These are phyloP conservation scores for Kwoniella dejecticola DNA, from an alignment of 768 basidiomycete species.

Conservation along the genomic window DNA sequence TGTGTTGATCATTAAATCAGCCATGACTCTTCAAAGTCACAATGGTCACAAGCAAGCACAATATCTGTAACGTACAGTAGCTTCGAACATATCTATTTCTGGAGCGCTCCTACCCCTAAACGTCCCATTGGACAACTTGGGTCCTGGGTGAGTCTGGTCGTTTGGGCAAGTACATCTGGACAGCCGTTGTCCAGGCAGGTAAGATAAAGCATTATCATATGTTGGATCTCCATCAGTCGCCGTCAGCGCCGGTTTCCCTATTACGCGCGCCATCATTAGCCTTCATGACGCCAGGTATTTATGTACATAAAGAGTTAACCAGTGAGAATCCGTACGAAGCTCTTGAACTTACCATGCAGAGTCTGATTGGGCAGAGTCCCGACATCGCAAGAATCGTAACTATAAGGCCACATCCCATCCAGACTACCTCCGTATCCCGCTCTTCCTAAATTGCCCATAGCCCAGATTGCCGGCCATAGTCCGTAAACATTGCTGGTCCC, in stretches of 20 bases:
- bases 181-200: slow-evolving; percentile 81
- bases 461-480: slow-evolving; percentile 54
- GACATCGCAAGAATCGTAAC: slow-evolving; percentile 71
- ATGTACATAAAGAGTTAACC: too few relatives aligned
- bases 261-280: neutral
- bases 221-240: slow-evolving; percentile 64
- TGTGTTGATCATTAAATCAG: neutral
- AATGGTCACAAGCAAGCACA: too few relatives aligned
- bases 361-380: slow-evolving; percentile 87
- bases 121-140: slow-evolving; percentile 71
- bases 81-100: slow-evolving; percentile 89
- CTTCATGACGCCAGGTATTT: neutral
- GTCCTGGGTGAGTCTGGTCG: slow-evolving; percentile 81
- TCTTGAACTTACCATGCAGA: slow-evolving; percentile 57
- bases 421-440: slow-evolving; percentile 56
- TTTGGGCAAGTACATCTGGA: slow-evolving; percentile 85
- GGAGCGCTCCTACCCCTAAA: slow-evolving; percentile 81
- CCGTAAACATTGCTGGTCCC: slow-evolving; percentile 53
- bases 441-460: slow-evolving; percentile 53
- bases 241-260: slow-evolving; percentile 64
- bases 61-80: slow-evolving; percentile 59
- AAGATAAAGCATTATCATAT: slow-evolving; percentile 67
- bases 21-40: too few relatives aligned
- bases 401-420: slow-evolving; percentile 56
- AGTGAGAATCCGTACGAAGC: too few relatives aligned